phyloP scores from a whole-genome alignment of 1,284 basidiomycete species.

The Tetrapyrgos nigripes region DNA sequence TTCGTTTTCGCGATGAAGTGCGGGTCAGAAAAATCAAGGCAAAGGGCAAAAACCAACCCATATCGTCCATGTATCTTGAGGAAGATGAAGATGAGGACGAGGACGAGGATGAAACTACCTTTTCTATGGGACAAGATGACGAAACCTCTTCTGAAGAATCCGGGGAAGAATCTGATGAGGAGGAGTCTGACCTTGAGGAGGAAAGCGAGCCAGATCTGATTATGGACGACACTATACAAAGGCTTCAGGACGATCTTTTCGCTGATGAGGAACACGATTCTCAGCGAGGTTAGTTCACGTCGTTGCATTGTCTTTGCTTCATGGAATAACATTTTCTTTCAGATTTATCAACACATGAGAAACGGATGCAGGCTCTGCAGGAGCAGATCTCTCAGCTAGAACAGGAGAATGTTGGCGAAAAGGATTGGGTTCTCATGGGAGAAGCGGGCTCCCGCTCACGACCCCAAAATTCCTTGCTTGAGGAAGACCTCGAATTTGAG shows the following conservation, averaged over 20 bases:
- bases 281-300: slow-evolving; percentile 42
- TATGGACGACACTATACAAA: slow-evolving; percentile 53
- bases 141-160: slow-evolving; percentile 24
- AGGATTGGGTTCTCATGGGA: slow-evolving; percentile 92
- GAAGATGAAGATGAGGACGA: slow-evolving; percentile 42
- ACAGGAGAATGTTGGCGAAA: slow-evolving; percentile 72
- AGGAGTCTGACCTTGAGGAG: slow-evolving; percentile 27
- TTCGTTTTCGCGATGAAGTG: slow-evolving; percentile 85
- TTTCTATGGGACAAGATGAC: slow-evolving; percentile 29
- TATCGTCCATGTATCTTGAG: slow-evolving; percentile 45
- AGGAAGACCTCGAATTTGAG: slow-evolving; percentile 97
- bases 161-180: slow-evolving; percentile 18
- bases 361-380: slow-evolving; percentile 61
- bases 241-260: slow-evolving; percentile 72
- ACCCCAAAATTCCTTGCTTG: slow-evolving; percentile 91
- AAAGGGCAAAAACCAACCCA: slow-evolving; percentile 64
- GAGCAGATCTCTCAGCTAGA: slow-evolving; percentile 77
- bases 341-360: slow-evolving; percentile 69
- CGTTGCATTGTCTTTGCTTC: neutral
- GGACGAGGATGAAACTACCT: slow-evolving; percentile 33
- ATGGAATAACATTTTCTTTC: slow-evolving; percentile 14
- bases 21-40: slow-evolving; percentile 79
- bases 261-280: slow-evolving; percentile 63
- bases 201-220: slow-evolving; percentile 30
- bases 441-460: slow-evolving; percentile 86